A percentile compares a stretch with the other conserved stretches of the same genome.
Conservation (phyloP, 495 filamentous ascomycete species). For the Tuber melanosporum region DNA sequence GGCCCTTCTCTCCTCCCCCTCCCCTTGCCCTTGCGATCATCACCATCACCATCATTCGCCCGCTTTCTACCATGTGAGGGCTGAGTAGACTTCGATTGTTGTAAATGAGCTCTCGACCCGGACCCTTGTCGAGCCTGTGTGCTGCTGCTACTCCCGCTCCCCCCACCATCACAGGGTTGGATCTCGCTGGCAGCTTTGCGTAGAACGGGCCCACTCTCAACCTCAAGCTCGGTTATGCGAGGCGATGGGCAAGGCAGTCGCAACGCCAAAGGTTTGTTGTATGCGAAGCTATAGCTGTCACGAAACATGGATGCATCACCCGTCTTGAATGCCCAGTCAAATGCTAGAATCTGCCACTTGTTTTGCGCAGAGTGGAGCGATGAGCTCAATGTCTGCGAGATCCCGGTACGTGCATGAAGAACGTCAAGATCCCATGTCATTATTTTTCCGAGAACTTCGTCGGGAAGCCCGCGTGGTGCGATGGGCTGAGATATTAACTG, state of each 20-base stretch:
- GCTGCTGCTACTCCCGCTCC: background rate
- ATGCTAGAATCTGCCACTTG: background rate
- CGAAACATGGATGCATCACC: background rate
- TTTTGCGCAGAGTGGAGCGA: background rate
- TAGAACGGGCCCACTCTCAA: background rate
- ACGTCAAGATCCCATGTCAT: background rate
- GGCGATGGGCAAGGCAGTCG: background rate
- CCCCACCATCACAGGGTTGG: background rate
- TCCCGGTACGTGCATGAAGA: background rate
- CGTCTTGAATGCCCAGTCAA: constrained; percentile 7
- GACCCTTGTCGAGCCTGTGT: background rate
- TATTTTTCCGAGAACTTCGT: background rate
- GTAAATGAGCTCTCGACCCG: background rate
- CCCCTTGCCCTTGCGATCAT: background rate
- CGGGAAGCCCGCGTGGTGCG: background rate
- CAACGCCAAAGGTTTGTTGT: background rate
- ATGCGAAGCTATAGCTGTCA: background rate
- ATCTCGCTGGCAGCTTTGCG: background rate
- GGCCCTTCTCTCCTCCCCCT: constrained; percentile 5
- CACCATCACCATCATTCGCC: background rate
- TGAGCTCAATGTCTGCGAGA: background rate
- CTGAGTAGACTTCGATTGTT: background rate
- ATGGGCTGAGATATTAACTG: background rate
- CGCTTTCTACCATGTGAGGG: background rate
- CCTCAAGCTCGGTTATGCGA: background rate